These are phyloP conservation scores for Cladophialophora carrionii DNA, from an alignment of 2,329 filamentous ascomycete species.

Conservation along the genomic window DNA sequence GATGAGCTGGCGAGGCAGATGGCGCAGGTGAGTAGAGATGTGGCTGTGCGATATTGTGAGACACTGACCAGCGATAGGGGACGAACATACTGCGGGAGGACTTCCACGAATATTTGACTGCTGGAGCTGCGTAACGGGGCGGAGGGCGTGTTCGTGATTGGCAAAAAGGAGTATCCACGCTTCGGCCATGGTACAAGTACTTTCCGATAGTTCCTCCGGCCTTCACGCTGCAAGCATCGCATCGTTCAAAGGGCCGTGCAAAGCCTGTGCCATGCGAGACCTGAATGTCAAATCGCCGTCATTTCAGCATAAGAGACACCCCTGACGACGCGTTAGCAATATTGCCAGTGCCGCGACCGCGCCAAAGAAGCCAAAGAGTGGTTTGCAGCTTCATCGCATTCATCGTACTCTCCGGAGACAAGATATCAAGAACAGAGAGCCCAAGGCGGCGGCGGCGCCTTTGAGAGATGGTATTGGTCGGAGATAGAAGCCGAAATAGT, in stretches of 20 bases:
- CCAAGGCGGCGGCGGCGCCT: not conserved
- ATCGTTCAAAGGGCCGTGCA: not conserved
- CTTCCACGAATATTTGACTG: conserved; percentile 28
- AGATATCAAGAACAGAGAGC: not conserved
- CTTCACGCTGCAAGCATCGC: not conserved
- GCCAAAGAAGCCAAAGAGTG: not conserved
- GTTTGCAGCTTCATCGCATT: not conserved
- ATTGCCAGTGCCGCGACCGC: not conserved
- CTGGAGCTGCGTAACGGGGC: conserved; percentile 6
- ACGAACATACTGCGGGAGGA: conserved; percentile 29
- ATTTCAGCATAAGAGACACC: not conserved
- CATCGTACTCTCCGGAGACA: not conserved
- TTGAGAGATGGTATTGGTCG: not conserved
- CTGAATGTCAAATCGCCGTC: not conserved
- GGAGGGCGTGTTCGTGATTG: not conserved
- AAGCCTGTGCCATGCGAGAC: not conserved
- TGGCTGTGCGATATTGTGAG: not conserved
- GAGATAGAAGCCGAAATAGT: not conserved
- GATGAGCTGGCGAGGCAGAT: conserved; percentile 30
- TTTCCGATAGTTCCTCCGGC: not conserved
- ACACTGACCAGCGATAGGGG: conserved; percentile 20
- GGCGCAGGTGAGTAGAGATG: conserved; percentile 27
- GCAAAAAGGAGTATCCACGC: not conserved
- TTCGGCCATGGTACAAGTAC: not conserved
- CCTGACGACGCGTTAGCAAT: not conserved